Base-by-base conservation (phyloP, 2,329 filamentous ascomycete genomes). In the Proliferodiscus dingleyae region DNA sequence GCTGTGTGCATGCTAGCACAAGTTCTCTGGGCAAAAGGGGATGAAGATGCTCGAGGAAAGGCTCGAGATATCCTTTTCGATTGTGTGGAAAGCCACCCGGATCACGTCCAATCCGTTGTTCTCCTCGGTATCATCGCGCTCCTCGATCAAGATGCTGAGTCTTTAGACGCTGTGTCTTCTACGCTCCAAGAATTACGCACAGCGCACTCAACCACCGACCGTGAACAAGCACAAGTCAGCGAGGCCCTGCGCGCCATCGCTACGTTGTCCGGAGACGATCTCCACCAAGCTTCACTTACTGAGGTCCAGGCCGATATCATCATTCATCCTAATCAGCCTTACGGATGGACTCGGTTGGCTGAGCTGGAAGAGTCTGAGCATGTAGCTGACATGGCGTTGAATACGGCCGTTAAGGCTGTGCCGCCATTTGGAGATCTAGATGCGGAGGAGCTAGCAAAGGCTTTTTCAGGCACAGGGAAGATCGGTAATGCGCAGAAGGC, bases 21-120 rank as follows among this genome's bases (percentile, higher is more conserved):
- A 66, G 87, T 97, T 0, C 75, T 97, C 0, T 98, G 93, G 91
- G 90, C 90, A 0, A 89, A 88, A 53, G 89, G 87, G 7, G 81
- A 82, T 0, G 79, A 84, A 5, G 75, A 82, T 1, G 86, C 90
- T 45, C 80, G 84, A 37, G 80, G 83, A 40, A 81, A 86, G 50
- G 90, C 91, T 13, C 78, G 89, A 3, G 81, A 86, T 42, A 79
- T 87, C 52, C 74, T 98, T 1, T 91, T 95, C 59, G 82, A 83
- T 11, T 83, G 86, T 28, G 83, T 95, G 10, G 87, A 90, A 57
- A 75, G 72, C 41, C 70, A 85, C 40, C 80, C 87, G 0, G 78
- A 82, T 1, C 89, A 97, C 55, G 78, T 95, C 1, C 84, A 83
- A 51, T 85, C 89, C 0, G 80, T 94, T 1, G 77, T 89, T 1